phyloP scores from a whole-genome alignment of 2,329 filamentous ascomycete species.

The Cyphellophora europaea region DNA sequence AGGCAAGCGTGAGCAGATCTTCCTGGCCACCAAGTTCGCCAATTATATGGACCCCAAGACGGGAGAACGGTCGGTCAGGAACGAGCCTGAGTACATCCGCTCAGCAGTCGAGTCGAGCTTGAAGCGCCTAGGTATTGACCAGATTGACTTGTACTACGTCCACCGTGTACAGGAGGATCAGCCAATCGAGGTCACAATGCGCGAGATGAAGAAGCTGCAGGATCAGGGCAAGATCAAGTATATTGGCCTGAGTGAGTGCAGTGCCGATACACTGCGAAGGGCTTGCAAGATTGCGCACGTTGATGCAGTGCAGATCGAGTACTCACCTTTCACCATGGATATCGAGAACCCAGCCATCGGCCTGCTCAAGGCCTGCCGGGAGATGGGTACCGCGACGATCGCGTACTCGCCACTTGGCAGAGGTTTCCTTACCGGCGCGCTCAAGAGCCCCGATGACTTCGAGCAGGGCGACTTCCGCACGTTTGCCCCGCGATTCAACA shows the following conservation, averaged over 20 bases:
- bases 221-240: constrained; percentile 42
- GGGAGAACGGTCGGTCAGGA: constrained; percentile 9
- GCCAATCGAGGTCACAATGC: constrained; percentile 27
- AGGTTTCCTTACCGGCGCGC: constrained; percentile 24
- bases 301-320: constrained; percentile 42
- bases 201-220: constrained; percentile 33
- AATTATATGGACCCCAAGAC: constrained; percentile 17
- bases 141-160: constrained; percentile 37
- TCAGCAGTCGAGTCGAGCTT: constrained; percentile 21
- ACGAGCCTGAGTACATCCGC: constrained; percentile 23
- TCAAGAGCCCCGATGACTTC: constrained; percentile 29
- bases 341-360: constrained; percentile 31
- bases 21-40: constrained; percentile 19
- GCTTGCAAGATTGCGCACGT: constrained; percentile 39
- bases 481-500: constrained; percentile 38
- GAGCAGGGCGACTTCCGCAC: constrained; percentile 38
- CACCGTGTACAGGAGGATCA: constrained; percentile 30
- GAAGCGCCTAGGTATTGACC: constrained; percentile 22
- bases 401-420: constrained; percentile 32
- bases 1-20: constrained; percentile 18
- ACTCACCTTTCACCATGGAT: constrained; percentile 37
- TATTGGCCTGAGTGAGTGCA: constrained; percentile 39
- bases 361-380: constrained; percentile 36
- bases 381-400: constrained; percentile 36
- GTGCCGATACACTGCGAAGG: constrained; percentile 36